Evolutionary conservation across 441 rosid species (phyloP).

Genomic region (Mallotus repandus): DNA sequence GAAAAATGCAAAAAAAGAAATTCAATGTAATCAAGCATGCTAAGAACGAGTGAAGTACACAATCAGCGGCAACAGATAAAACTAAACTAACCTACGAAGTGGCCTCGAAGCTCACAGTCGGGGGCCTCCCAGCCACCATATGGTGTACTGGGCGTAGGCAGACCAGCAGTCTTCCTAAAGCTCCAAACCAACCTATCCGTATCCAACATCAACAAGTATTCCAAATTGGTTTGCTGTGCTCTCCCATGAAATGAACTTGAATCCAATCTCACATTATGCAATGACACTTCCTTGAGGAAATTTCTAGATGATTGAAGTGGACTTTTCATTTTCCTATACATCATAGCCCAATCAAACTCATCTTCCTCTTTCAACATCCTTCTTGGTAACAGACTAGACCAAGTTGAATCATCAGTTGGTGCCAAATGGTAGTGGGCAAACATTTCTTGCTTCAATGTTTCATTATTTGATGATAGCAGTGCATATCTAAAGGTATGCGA

Average conservation of each 20-base stretch:
- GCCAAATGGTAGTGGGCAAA: constrained; percentile 77
- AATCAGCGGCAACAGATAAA: constrained; percentile 3
- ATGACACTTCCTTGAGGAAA: constrained; percentile 70
- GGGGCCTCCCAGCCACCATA: constrained; percentile 93
- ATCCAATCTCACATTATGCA: constrained; percentile 79
- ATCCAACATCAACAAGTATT: constrained; percentile 75
- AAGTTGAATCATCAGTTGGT: constrained; percentile 77
- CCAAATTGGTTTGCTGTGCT: constrained; percentile 87
- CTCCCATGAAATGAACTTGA: constrained; percentile 53
- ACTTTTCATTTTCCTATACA: constrained; percentile 66
- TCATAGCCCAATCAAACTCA: constrained; percentile 58
- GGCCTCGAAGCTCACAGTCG: constrained; percentile 73
- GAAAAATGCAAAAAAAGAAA: background rate
- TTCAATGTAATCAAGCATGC: background rate
- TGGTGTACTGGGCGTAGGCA: constrained; percentile 51
- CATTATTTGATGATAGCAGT: constrained; percentile 60
- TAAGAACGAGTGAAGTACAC: background rate
- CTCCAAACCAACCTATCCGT: constrained; percentile 77
- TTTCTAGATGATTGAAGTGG: constrained; percentile 30
- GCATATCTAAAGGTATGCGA: constrained; percentile 72
- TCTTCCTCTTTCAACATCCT: constrained; percentile 64
- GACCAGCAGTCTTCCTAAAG: constrained; percentile 78
- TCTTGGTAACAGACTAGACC: constrained; percentile 76
- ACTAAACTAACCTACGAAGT: constrained; percentile 71
- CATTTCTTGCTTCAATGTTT: constrained; percentile 58